Base-by-base conservation (phyloP, 352 stramenopile species). In the Pythium dissotocum region DNA sequence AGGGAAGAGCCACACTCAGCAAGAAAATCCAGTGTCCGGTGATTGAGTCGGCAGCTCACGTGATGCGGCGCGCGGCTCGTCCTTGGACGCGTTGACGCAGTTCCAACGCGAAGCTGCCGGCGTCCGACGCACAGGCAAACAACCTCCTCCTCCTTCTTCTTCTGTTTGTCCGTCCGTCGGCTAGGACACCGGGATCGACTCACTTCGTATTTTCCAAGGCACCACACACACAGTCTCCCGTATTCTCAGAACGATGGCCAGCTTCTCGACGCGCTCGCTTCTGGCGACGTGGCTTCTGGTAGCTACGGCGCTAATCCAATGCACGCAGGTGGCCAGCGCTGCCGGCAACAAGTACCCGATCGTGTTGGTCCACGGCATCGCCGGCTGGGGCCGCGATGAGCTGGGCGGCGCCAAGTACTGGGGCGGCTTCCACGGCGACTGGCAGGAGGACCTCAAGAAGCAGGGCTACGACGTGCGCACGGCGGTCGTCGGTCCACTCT, bases 321-420 rank as follows among this genome's bases (percentile, higher is more conserved):
- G 49, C 49, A 28, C 61, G 28, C 49, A 44, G 49, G n/a, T 24
- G 44, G 33, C 33, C 33, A 26, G 28, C 32, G 66, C 49, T 28
- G 61, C 61, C 6, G 59, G 51, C 18, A 74, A 74, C 67, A 58
- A 52, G 49, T 77, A 76, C 64, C 70, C 70, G 49, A 76, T 83
- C 61, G 55, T 83, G 32, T 48, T 83, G 30, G 63, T 83, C n/a
- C 71, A 81, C 48, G 73, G 77, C 33, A 78, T 81, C 26, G 48
- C 55, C n/a, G 77, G 77, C 46, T 84, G 73, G 68, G 74, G 65
- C 5, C 69, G 68, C 9, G 67, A 73, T 2, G 77, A 82, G 35
- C 32, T 78, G 13, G 58, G 28, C 35, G 72, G 71, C 12, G 60
- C 65, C 35, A 65, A 64, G 61, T 80, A 82, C 64, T 85, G 77